Evolutionary conservation across 2,329 filamentous ascomycete genomes (phyloP).

Genomic region (Fusarium incarnatum): DNA sequence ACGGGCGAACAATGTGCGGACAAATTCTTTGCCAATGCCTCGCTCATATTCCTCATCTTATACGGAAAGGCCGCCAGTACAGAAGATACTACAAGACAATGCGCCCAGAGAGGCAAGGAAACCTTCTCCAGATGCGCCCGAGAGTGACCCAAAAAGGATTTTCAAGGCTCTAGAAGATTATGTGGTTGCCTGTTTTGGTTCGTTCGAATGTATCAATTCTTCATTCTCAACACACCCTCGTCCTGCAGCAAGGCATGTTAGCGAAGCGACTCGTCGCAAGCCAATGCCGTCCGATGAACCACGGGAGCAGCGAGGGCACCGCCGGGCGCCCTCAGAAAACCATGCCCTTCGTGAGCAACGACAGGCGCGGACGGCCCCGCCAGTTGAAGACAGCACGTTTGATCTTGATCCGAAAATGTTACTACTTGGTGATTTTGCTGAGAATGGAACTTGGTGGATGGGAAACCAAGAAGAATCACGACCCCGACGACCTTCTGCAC

Average conservation of each 20-base stretch:
- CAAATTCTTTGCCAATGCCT: constrained; percentile 32
- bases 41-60: constrained; percentile 61
- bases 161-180: constrained; percentile 86
- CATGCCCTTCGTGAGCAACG: constrained; percentile 26
- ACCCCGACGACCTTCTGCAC: constrained; percentile 32
- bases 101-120: constrained; percentile 27
- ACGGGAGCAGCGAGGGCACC: constrained; percentile 38
- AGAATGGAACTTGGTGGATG: constrained; percentile 87
- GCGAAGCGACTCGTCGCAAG: constrained; percentile 47
- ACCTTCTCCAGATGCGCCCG: constrained; percentile 25
- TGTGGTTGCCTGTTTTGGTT: constrained; percentile 74
- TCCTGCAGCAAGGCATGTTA: constrained; percentile 38
- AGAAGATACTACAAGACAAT: constrained; percentile 27
- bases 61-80: constrained; percentile 53
- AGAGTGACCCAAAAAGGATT: constrained; percentile 65
- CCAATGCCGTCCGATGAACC: constrained; percentile 50
- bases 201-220: constrained; percentile 77
- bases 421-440: constrained; percentile 78
- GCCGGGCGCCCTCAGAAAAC: constrained; percentile 55
- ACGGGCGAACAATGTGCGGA: constrained; percentile 49
- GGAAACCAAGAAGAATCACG: constrained; percentile 62
- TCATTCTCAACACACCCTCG: constrained; percentile 73
- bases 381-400: constrained; percentile 38
- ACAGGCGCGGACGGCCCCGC: constrained; percentile 32
- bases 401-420: constrained; percentile 81